Base-by-base conservation (phyloP, 2,329 filamentous ascomycete genomes). In the Fusarium pseudoanthophilum region DNA sequence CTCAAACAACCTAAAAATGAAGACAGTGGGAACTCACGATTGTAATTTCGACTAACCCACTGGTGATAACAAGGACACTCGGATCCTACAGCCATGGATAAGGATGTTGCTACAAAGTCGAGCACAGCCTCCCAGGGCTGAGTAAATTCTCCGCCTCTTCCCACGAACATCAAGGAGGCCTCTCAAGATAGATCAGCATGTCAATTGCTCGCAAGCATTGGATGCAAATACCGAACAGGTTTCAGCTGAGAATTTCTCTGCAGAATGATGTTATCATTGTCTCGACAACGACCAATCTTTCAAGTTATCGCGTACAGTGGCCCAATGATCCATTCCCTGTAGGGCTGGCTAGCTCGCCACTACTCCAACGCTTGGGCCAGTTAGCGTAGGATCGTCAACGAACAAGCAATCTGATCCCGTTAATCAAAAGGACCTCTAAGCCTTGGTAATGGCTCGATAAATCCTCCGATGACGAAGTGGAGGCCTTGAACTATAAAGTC, bases 91-190 rank as follows among this genome's bases (percentile, higher is more conserved):
- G 15, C 1, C 15, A 43, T 11, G 10, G 15, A 18, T 7, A 43
- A 24, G n/a, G n/a, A 24, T 4, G 1, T 2, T 24, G 6, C 24
- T 43, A 18, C n/a, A 24, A 8, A 43, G 18, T 11, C n/a, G 10
- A 37, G 30, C 57, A 62, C 18, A 52, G 61, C 57, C 61, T 64
- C 57, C 34, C 59, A 64, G 28, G 59, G 58, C 59, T 65, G 46
- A 28, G 51, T 36, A 9, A 16, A 43, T 7, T 20, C 7, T 9
- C 24, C 13, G 6, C 7, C 26, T 10, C 5, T 2, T 26, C 13
- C 8, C 2, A 1, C 13, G 3, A 36, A n/a, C 3, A 16, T 10
- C 5, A 10, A 5, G 21, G 34, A 64, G n/a, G 34, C 46, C 40
- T 55, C 59, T 18, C 4, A 21, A 34, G 37, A 21, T 9, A 16